Conservation (phyloP, 768 basidiomycete genomes). For the Lactarius pseudohatsudake region DNA sequence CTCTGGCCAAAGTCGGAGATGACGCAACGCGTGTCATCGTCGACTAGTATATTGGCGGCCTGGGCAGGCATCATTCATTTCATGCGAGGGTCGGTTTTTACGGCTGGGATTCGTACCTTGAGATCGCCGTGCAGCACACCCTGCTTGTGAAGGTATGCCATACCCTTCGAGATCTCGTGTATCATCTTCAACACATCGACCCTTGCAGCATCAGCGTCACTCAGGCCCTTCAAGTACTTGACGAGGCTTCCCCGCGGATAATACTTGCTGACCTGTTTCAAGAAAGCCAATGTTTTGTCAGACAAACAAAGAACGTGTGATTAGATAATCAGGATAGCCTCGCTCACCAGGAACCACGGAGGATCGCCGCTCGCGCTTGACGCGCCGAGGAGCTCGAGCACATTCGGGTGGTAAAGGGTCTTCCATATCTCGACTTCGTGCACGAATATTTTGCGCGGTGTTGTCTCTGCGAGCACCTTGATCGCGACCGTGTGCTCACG, state of each 20-base stretch:
- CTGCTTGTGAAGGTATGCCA: constrained; percentile 73
- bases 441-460: constrained; percentile 63
- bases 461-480: constrained; percentile 65
- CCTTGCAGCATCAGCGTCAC: constrained; percentile 33
- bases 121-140: constrained; percentile 79
- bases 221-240: constrained; percentile 48
- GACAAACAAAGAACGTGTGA: background rate
- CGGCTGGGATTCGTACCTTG: constrained; percentile 48
- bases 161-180: constrained; percentile 74
- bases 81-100: background rate
- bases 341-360: constrained; percentile 62
- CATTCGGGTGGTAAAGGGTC: constrained; percentile 61
- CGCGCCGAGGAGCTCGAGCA: constrained; percentile 75
- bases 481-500: constrained; percentile 62
- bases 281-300: background rate
- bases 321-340: constrained; percentile 28
- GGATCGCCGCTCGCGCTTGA: constrained; percentile 66
- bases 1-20: constrained; percentile 84
- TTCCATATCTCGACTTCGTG: constrained; percentile 75
- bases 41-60: constrained; percentile 77
- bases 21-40: constrained; percentile 63
- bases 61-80: constrained; percentile 28
- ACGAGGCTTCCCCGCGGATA: constrained; percentile 63
- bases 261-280: constrained; percentile 61
- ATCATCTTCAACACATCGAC: constrained; percentile 59